phyloP scores from a whole-genome alignment of 495 filamentous ascomycete species.

The Penicillium riverlandense region DNA sequence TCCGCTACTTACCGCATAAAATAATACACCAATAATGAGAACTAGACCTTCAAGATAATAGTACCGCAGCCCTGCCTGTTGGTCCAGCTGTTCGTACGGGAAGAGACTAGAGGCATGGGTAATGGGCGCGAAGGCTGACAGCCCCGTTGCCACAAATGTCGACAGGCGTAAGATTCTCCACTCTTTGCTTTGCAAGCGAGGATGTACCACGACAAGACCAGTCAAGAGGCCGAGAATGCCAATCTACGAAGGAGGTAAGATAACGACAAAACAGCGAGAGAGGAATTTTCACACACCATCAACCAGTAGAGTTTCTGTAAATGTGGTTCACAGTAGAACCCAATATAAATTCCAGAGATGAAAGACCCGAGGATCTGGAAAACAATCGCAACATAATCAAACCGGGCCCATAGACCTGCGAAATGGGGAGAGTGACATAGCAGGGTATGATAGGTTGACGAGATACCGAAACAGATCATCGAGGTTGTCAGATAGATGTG shows the following conservation, averaged over 20 bases:
- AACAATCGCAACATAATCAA: constrained; percentile 15
- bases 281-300: constrained; percentile 1
- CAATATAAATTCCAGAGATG: constrained; percentile 14
- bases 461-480: constrained; percentile 5
- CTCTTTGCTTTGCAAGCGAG: constrained; percentile 6
- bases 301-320: constrained; percentile 11
- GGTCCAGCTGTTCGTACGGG: constrained; percentile 21
- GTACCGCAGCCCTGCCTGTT: constrained; percentile 36
- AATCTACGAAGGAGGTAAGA: too few species aligned
- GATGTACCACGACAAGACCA: background rate
- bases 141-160: constrained; percentile 38
- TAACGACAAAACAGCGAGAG: too few species aligned
- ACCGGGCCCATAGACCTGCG: constrained; percentile 4
- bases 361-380: constrained; percentile 15
- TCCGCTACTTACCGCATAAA: background rate
- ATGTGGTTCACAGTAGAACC: constrained; percentile 13
- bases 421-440: constrained; percentile 9
- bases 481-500: background rate
- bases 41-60: constrained; percentile 30
- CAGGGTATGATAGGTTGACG: constrained; percentile 14
- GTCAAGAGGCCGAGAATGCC: too few species aligned
- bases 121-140: constrained; percentile 42
- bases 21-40: constrained; percentile 11
- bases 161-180: constrained; percentile 22
- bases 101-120: constrained; percentile 36